phyloP scores from a whole-genome alignment of 2,329 filamentous ascomycete species.

The Ceratocystis alfenasii region DNA sequence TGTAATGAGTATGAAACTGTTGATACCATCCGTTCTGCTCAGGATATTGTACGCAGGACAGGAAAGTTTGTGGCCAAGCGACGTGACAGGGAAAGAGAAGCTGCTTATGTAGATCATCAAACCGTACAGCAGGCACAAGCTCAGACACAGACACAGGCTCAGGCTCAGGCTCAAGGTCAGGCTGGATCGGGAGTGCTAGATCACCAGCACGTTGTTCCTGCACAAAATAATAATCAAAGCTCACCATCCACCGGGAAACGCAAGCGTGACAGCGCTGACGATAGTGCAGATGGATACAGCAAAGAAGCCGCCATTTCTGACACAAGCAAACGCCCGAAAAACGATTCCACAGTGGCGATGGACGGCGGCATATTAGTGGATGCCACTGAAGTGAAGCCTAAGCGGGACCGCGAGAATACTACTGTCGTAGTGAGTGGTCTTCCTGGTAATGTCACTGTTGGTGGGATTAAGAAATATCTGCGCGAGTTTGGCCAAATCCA shows the following conservation, averaged over 20 bases:
- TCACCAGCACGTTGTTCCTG: not conserved
- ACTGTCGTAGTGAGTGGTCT: constrained; percentile 72
- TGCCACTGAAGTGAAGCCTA: constrained; percentile 33
- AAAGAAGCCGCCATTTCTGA: constrained; percentile 32
- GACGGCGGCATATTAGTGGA: not conserved
- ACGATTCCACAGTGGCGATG: constrained; percentile 25
- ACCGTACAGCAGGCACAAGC: constrained; percentile 24
- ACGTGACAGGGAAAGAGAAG: constrained; percentile 52
- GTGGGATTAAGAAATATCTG: constrained; percentile 77
- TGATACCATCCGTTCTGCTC: constrained; percentile 58
- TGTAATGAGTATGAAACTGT: constrained; percentile 85
- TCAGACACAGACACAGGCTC: constrained; percentile 8
- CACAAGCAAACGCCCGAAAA: constrained; percentile 54
- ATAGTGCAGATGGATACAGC: constrained; percentile 21
- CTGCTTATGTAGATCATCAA: constrained; percentile 34
- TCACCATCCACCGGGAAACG: constrained; percentile 48
- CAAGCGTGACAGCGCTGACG: constrained; percentile 53
- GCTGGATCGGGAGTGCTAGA: not conserved
- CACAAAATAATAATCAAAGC: constrained; percentile 20
- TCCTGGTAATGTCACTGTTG: constrained; percentile 55
- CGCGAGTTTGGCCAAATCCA: constrained; percentile 79
- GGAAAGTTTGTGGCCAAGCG: constrained; percentile 51
- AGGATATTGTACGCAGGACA: constrained; percentile 60
- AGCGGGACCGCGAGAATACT: constrained; percentile 82
- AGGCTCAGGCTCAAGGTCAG: constrained; percentile 23